Evolutionary conservation across 202 grass and related monocot genomes (phyloP).

Genomic region (Zizania palustris): DNA sequence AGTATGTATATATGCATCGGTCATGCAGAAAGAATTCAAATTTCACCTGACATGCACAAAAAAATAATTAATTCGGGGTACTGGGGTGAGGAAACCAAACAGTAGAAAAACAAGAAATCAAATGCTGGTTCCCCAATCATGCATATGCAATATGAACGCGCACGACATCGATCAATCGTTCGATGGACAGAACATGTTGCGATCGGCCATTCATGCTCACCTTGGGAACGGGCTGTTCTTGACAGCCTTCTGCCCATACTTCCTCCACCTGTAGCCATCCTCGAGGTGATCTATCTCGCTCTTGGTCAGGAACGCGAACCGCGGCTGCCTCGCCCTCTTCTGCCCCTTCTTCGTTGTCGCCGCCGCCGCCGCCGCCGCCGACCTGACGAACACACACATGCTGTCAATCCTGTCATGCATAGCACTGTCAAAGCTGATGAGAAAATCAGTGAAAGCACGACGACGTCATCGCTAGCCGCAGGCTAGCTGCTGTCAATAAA

Average conservation of each 20-base stretch:
- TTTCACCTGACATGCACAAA: no score
- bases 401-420: no score
- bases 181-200: not conserved
- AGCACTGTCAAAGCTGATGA: not conserved
- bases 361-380: not conserved
- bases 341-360: slow-evolving; percentile 62
- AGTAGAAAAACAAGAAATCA: not conserved
- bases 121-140: not conserved
- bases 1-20: no score
- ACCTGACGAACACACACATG: slow-evolving; percentile 12
- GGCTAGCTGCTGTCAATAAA: slow-evolving; percentile 12
- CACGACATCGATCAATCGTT: slow-evolving; percentile 14
- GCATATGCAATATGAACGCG: not conserved
- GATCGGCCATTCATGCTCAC: slow-evolving; percentile 33
- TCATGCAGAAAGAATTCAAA: no score
- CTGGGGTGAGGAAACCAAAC: not conserved
- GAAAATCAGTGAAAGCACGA: not conserved
- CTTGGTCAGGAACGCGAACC: slow-evolving; percentile 97
- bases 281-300: slow-evolving; percentile 94
- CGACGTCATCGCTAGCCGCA: not conserved
- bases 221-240: slow-evolving; percentile 99
- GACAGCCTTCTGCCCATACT: slow-evolving; percentile 94
- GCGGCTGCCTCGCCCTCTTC: slow-evolving; percentile 70
- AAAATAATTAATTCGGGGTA: no score
- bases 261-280: slow-evolving; percentile 97